phyloP scores from a whole-genome alignment of 495 filamentous ascomycete species.

The Neurospora tetraspora region DNA sequence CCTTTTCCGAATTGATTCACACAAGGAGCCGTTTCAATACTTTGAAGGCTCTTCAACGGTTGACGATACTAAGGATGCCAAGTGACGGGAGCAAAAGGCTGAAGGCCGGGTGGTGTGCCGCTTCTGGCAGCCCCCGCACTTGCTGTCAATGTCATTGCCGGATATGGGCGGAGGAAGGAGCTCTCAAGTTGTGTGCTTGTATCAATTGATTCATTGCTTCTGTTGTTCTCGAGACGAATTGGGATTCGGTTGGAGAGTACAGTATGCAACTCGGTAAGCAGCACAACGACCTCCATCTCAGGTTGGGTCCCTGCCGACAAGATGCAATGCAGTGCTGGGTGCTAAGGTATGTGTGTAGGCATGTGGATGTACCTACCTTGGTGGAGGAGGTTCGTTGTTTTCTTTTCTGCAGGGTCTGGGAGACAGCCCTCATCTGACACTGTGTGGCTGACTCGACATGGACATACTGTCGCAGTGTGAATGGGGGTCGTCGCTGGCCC shows the following conservation, averaged over 20 bases:
- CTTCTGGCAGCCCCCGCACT: not conserved
- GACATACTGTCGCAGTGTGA: not conserved
- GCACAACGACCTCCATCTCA: not conserved
- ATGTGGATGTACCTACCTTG: not conserved
- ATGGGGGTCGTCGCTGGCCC: not conserved
- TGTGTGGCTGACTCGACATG: not conserved
- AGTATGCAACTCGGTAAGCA: not conserved
- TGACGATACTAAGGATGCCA: not conserved
- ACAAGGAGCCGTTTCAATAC: not conserved
- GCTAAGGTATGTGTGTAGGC: not conserved
- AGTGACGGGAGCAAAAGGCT: not conserved
- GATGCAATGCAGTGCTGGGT: not conserved
- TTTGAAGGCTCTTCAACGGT: not conserved
- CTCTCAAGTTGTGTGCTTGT: not conserved
- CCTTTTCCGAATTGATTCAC: not conserved
- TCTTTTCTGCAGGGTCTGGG: not conserved
- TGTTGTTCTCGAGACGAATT: not conserved
- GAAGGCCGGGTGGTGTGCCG: not conserved
- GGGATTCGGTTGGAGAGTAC: not conserved
- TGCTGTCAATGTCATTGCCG: not conserved
- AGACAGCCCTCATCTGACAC: not conserved
- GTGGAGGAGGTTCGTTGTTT: not conserved
- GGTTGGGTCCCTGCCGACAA: not conserved
- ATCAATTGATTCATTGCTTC: not conserved
- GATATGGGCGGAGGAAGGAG: not conserved